Conservation (phyloP, 805 yeast species). For the Wickerhamiella hasegawae region DNA sequence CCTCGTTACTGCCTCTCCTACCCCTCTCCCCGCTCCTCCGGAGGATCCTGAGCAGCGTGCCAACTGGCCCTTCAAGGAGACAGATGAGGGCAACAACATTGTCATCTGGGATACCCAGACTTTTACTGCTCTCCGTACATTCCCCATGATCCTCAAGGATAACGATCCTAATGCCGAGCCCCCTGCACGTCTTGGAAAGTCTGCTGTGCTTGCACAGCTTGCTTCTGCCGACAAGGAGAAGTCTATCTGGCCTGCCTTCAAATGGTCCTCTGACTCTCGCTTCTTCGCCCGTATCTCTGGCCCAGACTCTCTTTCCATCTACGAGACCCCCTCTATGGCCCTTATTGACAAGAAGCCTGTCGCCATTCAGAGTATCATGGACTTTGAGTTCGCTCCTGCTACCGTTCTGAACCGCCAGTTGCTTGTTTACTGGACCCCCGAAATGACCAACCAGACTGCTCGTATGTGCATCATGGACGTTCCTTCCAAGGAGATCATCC, state of each 20-base stretch:
- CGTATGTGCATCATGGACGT: constrained; percentile 82
- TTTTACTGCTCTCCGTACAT: constrained; percentile 72
- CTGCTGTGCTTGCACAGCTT: constrained; percentile 3
- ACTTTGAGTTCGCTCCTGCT: constrained; percentile 91
- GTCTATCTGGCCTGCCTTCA: constrained; percentile 88
- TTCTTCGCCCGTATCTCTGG: constrained; percentile 94
- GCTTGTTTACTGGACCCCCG: constrained; percentile 95
- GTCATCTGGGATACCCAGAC: constrained; percentile 85
- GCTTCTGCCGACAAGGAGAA: constrained; percentile 33
- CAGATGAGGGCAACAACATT: constrained; percentile 82
- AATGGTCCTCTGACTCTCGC: constrained; percentile 87
- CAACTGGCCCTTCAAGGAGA: constrained; percentile 67
- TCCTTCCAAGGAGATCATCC: constrained; percentile 64
- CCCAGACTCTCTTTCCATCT: constrained; percentile 70
- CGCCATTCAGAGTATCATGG: constrained; percentile 69
- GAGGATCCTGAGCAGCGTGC: constrained; percentile 42
- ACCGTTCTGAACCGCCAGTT: constrained; percentile 52
- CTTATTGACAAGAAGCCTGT: constrained; percentile 74
- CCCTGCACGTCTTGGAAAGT: constrained; percentile 5
- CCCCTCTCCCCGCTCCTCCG: constrained; percentile 61
- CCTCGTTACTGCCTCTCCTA: constrained; percentile 78
- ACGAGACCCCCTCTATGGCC: constrained; percentile 64
- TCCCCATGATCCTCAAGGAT: constrained; percentile 58
- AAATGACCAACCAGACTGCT: constrained; percentile 79
- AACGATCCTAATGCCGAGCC: constrained; percentile 17